Conservation (phyloP, 768 basidiomycete genomes). For the Hydnomerulius pinastri region DNA sequence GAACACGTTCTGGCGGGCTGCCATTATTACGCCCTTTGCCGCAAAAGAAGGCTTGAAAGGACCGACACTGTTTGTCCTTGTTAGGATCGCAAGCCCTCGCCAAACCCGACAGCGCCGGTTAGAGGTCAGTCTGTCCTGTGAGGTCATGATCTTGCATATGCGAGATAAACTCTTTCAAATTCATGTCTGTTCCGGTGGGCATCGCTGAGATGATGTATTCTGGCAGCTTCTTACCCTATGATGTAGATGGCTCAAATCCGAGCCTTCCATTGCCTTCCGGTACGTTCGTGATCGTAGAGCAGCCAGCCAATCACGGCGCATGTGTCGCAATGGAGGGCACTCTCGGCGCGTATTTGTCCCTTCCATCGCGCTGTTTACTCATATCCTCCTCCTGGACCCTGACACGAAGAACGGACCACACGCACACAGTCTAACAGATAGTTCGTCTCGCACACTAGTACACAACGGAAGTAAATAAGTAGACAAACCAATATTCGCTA, state of each 20-base stretch:
- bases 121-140: neutral
- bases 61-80: neutral
- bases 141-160: neutral
- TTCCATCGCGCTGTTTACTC: conserved; percentile 6
- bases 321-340: neutral
- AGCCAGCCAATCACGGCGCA: neutral
- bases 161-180: neutral
- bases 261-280: neutral
- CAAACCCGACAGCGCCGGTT: neutral
- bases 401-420: too few species aligned
- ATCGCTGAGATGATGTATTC: conserved; percentile 1
- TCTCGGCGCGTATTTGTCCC: neutral
- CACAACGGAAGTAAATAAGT: too few species aligned
- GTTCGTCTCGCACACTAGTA: too few species aligned
- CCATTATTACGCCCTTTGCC: neutral
- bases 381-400: neutral
- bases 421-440: too few species aligned
- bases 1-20: too few species aligned
- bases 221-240: neutral
- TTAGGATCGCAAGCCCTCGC: conserved; percentile 1
- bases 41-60: neutral
- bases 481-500: too few species aligned
- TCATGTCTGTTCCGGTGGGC: conserved; percentile 2
- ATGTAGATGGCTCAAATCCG: neutral
- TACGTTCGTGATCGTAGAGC: neutral